Base-by-base conservation (phyloP, 2,329 filamentous ascomycete species). In the Hymenoscyphus fraxineus region DNA sequence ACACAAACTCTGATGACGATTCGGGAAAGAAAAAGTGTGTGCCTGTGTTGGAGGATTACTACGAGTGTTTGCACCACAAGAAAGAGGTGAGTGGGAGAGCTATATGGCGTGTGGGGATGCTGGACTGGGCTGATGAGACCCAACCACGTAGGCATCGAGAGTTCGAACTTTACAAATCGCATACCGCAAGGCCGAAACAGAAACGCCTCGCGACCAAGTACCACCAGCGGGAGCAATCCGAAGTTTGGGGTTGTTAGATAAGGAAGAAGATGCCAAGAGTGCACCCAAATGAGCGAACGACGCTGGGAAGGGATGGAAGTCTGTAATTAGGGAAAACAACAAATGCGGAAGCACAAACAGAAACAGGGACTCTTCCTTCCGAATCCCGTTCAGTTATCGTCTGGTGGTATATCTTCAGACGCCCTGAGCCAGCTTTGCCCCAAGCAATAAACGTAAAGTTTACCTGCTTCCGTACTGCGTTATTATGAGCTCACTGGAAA, bases 41-140 rank as follows among this genome's bases (percentile, higher is more conserved):
- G 19, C 89, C 91, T 16, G 85, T 88, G 4, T 83, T 98, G 70
- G 95, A 99, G 78, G 95, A 99, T 78, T 99, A 99, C 83, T 96
- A 97, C 78, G 95, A 99, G 82, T 99, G 96, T 80, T 81, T 99
- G 76, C 95, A 99, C 79, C 95, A 99, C 84, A 93, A 90, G 84
- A 99, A 99, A 83, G 95, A 99, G 92, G 95, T 98, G 27, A 39
- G 55, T 41, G 44, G 16, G 38, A 40, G 31, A 12, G 16, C 38
- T 15, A 13, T n/a, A 12, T 13, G 35, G 15, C 15, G 5, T 32
- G 40, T 22, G 40, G 38, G 7, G 12, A 16, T 12, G 6, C 7
- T 15, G 32, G 41, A 60, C 67, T 38, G 39, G 16, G 27, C 41
- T 60, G 51, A 60, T 31, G 39, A 3, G 31, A 31, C 31, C 4